Conservation (phyloP, 208 protist species). For the Acanthamoeba culbertsoni region DNA sequence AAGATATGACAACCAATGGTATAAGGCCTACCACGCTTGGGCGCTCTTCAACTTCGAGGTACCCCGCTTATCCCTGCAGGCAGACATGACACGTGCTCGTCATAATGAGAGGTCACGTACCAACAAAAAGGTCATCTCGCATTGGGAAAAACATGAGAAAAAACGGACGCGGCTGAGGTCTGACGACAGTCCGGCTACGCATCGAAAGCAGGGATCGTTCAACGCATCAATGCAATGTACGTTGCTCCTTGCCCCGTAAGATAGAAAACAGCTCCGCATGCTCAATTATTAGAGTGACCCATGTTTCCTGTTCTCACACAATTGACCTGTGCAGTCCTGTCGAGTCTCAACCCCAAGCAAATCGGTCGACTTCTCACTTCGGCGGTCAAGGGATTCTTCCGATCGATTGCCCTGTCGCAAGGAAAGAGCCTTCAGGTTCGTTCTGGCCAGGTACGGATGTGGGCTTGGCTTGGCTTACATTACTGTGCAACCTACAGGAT, state of each 20-base stretch:
- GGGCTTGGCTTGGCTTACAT: not conserved
- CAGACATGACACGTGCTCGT: too few relatives aligned
- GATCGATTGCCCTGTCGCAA: conserved; percentile 88
- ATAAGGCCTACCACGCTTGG: conserved; percentile 64
- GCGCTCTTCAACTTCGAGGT: conserved; percentile 60
- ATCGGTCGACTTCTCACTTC: not conserved
- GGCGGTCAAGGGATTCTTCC: conserved; percentile 88
- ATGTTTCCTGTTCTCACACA: not conserved
- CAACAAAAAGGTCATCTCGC: not conserved
- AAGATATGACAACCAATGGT: conserved; percentile 62
- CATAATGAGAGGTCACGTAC: not conserved
- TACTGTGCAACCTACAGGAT: conserved; percentile 90
- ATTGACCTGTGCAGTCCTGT: not conserved
- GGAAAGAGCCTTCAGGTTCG: conserved; percentile 61
- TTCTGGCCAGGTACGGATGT: not conserved
- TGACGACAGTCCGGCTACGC: too few relatives aligned
- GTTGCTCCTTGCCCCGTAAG: not conserved
- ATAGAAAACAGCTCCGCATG: not conserved
- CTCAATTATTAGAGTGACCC: not conserved
- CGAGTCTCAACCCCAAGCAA: not conserved
- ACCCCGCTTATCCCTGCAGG: too few relatives aligned
- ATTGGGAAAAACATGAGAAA: conserved; percentile 48
- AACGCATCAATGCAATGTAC: not conserved
- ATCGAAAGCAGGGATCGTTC: not conserved
- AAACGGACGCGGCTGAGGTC: not conserved